Conservation (phyloP, 1,284 basidiomycete genomes). For the Ustilago loliicola region DNA sequence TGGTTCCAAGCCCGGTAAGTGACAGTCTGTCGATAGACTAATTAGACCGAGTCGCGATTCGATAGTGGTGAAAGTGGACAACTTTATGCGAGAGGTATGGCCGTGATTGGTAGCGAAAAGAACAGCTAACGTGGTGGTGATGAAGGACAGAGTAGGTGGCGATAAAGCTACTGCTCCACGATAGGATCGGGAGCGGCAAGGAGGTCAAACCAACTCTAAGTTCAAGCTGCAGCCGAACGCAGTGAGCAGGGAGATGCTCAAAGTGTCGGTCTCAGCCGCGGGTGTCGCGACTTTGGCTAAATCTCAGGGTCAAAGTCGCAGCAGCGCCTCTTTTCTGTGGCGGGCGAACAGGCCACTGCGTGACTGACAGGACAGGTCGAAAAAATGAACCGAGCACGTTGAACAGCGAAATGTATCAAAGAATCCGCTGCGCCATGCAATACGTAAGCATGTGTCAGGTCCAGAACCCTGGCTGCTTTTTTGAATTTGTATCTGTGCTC, state of each 20-base stretch:
- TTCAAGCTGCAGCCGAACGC: conserved; percentile 11
- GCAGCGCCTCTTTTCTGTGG: neutral
- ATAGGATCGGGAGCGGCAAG: conserved; percentile 6
- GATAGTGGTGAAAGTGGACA: too few relatives aligned
- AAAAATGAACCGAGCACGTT: conserved; percentile 16
- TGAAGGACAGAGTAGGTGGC: neutral
- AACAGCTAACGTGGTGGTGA: neutral
- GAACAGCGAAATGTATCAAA: neutral
- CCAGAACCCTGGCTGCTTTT: neutral
- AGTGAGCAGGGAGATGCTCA: neutral
- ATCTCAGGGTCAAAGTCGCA: conserved; percentile 12
- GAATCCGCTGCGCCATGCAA: too few relatives aligned
- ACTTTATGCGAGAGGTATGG: too few relatives aligned
- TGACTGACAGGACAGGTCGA: conserved; percentile 16
- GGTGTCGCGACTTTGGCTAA: conserved; percentile 23
- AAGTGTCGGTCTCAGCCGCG: conserved; percentile 41
- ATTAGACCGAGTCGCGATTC: neutral
- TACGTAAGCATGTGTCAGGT: conserved; percentile 36
- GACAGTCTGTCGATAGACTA: neutral
- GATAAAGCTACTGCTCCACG: neutral
- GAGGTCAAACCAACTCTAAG: neutral
- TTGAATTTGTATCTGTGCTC: neutral
- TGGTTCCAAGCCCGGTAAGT: too few relatives aligned
- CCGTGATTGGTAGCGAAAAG: too few relatives aligned
- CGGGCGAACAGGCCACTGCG: conserved; percentile 7